Base-by-base conservation (phyloP, 1,284 basidiomycete species). In the Ceratobasidium sp. region DNA sequence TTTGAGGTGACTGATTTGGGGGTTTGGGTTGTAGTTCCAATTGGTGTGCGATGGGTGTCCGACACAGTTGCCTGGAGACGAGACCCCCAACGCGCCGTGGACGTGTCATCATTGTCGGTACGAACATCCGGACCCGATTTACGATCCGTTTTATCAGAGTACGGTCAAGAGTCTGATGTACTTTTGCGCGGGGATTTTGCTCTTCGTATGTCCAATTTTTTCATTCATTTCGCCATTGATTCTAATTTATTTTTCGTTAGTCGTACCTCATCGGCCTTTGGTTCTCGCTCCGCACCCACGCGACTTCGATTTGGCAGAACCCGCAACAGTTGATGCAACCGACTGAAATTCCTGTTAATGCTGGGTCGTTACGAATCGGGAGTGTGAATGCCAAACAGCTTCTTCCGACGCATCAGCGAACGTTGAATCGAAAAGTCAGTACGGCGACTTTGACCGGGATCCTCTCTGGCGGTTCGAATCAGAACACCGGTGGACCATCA, bases 271-370 rank as follows among this genome's bases (percentile, higher is more conserved):
- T 99, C 78, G 98, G 98, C 49, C 88, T 99, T 0, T 99, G 98
- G 98, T 99, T 99, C 88, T 99, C 97, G 63, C 91, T 99, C 23
- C 94, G 97, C 63, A 99, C 98, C 0, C 98, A 99, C 84, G 98
- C 98, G 2, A 94, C 95, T 18, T 98, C 99, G 84, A 99, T 99
- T 82, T 99, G 98, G 98, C 97, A 99, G 84, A 99, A 99, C 83
- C 96, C 96, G 2, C 95, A 96, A 83, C 94, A 93, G 79, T 88
- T 97, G 15, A 88, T 97, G 81, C 92, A 95, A 78, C 87, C 90
- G 1, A 84, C 90, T 77, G 95, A 96, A 61, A 82, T 84, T 69
- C 82, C 92, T 18, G 67, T 81, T 63, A 75, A 79, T 26, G 87
- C 89, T 9, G 86, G 85, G 81, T 58, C 82, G 67, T 39, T 82